Base-by-base conservation (phyloP, 2,329 filamentous ascomycete genomes). In the Penicillium sp. region DNA sequence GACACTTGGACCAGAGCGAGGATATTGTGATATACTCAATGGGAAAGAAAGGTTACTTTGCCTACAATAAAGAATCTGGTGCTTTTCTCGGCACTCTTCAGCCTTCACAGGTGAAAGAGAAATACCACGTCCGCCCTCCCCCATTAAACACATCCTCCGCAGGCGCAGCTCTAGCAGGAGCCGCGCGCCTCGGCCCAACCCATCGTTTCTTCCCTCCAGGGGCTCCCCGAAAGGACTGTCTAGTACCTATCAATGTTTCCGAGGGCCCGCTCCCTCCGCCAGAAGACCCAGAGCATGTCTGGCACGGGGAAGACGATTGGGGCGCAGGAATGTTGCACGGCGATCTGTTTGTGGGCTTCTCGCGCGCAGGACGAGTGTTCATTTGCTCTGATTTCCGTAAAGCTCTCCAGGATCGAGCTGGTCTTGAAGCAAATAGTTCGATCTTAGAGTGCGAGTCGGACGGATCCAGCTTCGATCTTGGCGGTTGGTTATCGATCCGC, bases 1-100 rank as follows among this genome's bases (percentile, higher is more conserved):
- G 77, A 1, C 77, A 80, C 60, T 62, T 79, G 0, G 74, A 78
- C 55, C 78, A 80, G 56, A 69, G 69, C 42, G 55, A 66, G 8
- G 70, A 76, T 42, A 67, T 64, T 0, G 76, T 80, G 14, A 71
- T 79, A 24, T 79, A 77, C 58, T 79, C 76, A 1, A 73, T 80
- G 59, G 77, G 77, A 0, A 42, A 56, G 9, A 63, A 68, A 27
- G 78, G 77, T 8, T 79, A 78, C 54, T 72, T 78, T 56, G 67
- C 75, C 14, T 71, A 77, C 55, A 67, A 73, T 34, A 79, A 80
- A 55, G 47, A 49, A 3, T 69, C 71, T 0, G 77, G 77, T 8
- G 64, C 60, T 8, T 68, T 71, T 8, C 54, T 79, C 1, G 77
- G 77, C 4, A 59, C 60, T 3, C 51, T 79, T 9, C 64, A 76